These are phyloP conservation scores for Cutaneotrichosporon curvatum DNA, from an alignment of 1,284 basidiomycete genomes.

Conservation along the genomic window DNA sequence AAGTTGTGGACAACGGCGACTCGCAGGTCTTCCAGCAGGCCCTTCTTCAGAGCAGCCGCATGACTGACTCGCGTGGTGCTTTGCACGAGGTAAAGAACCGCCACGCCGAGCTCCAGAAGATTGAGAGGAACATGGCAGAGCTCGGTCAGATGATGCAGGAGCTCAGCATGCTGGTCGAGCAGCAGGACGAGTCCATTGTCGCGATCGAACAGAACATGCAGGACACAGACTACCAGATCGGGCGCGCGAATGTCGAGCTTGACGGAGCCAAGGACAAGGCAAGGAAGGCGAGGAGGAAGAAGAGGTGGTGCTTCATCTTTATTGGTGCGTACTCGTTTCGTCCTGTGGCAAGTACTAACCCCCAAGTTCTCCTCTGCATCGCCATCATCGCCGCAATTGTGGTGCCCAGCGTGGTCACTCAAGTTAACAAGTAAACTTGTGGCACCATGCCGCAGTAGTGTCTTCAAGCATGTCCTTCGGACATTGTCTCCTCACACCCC, in stretches of 20 bases:
- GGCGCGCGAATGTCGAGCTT: constrained; percentile 59
- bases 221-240: constrained; percentile 61
- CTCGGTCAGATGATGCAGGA: constrained; percentile 84
- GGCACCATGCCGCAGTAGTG: no score
- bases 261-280: constrained; percentile 67
- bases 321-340: constrained; percentile 40
- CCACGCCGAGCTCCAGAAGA: constrained; percentile 77
- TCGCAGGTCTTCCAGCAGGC: constrained; percentile 84
- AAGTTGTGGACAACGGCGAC: constrained; percentile 68
- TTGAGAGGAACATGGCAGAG: constrained; percentile 80
- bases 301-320: constrained; percentile 70
- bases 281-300: constrained; percentile 67
- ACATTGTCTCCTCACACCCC: no score
- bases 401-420: no score
- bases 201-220: constrained; percentile 58
- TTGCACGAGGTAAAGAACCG: constrained; percentile 86
- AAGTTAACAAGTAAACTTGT: no score
- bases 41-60: constrained; percentile 71
- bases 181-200: constrained; percentile 69
- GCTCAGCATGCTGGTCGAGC: constrained; percentile 70
- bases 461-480: no score
- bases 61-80: constrained; percentile 74
- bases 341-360: no score
- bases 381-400: constrained; percentile 1
- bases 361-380: not conserved